phyloP scores from a whole-genome alignment of 768 basidiomycete species.

The Boletus rubropictus region DNA sequence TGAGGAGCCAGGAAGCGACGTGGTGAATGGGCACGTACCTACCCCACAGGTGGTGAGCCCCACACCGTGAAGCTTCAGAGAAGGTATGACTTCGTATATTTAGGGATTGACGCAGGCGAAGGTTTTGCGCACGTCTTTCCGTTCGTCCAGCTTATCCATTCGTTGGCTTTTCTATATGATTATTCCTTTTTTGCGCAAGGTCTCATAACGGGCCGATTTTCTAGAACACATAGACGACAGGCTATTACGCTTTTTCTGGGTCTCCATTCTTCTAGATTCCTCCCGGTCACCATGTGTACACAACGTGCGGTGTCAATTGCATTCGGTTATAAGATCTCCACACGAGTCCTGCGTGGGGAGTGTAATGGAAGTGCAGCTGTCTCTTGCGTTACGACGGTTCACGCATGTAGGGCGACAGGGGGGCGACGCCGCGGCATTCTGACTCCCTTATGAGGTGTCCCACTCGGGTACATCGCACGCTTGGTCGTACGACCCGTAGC shows the following conservation, averaged over 20 bases:
- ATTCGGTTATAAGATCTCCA: constrained; percentile 10
- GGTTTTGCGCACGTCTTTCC: constrained; percentile 22
- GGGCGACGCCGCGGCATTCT: constrained; percentile 2
- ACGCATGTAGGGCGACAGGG: not conserved
- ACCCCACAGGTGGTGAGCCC: constrained; percentile 33
- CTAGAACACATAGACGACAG: constrained; percentile 23
- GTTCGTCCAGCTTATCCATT: constrained; percentile 25
- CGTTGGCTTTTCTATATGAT: constrained; percentile 35
- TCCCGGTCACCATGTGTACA: constrained; percentile 8
- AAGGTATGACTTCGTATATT: constrained; percentile 30
- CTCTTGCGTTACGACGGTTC: constrained; percentile 6
- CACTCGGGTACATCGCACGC: not conserved
- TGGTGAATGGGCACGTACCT: constrained; percentile 36
- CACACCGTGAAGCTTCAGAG: constrained; percentile 26
- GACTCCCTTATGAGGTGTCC: not conserved
- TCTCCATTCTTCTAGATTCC: constrained; percentile 13
- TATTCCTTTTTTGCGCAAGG: constrained; percentile 34
- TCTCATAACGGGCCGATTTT: constrained; percentile 16
- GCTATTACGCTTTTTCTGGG: constrained; percentile 9
- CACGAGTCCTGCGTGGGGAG: constrained; percentile 14
- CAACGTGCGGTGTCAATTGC: constrained; percentile 13
- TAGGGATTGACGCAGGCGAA: constrained; percentile 23
- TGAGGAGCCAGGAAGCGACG: constrained; percentile 34
- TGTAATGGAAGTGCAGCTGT: constrained; percentile 16
- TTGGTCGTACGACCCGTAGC: not conserved